Evolutionary conservation across 495 filamentous ascomycete species (phyloP), one percentile per base, ranked within the genome.

Genomic region (Letharia lupina): DNA sequence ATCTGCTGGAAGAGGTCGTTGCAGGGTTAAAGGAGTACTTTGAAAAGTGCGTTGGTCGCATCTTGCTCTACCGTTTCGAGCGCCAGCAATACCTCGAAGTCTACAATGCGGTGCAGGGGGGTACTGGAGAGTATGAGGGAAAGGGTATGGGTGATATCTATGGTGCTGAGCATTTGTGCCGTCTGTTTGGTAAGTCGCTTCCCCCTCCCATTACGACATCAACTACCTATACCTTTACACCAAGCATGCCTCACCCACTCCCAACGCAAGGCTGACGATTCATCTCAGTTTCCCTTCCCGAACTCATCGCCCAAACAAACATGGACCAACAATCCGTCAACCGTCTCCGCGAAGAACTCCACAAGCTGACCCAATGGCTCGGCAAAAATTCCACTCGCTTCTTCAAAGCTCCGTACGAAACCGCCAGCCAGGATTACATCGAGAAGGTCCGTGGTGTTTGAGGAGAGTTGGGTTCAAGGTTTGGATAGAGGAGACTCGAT

Each of bases 271-370:
- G 42, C 40, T 50, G 12, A 41, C 48, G 44, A 11, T n/a, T 6
- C 20, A 12, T 13, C 57, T 40, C 48, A 97, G 94, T 96, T 15
- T 87, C 87, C 11, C 85, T 98, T 69, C 94, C 95, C 0, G 94
- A 98, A 75, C 84, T 98, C 39, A 85, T 98, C 68, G 92, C 91
- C 23, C 93, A 97, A 73, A 98, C 94, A 41, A 96, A 96, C 75
- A 96, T 98, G 94, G 94, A 98, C 72, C 79, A 85, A 37, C 91
- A 93, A 75, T 90, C 90, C 12, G 89, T 94, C 60, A 89, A 86
- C 68, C 87, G 91, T 47, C 84, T 97, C 15, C 87, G 91, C 15
- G 91, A 96, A 67, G 94, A 98, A 70, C 79, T 98, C 23, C 80
- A 83, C 48, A 91, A 89, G 76, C 82, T 98, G 69, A 88, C 87